Conservation (phyloP, 164 flowering plant genomes). For the Nelumbo lutea region DNA sequence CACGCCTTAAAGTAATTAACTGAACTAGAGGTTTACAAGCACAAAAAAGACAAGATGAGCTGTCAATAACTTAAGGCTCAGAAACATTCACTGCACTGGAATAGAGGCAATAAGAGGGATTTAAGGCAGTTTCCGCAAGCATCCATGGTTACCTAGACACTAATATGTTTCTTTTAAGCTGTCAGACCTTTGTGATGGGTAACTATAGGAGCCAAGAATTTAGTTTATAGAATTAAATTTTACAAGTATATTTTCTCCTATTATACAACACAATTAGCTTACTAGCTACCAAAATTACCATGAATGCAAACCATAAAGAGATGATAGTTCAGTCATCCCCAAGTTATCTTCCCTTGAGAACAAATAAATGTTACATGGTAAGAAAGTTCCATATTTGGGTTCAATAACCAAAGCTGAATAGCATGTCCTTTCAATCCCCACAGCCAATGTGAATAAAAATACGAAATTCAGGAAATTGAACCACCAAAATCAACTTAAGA, state of each 20-base stretch:
- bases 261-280: neutral
- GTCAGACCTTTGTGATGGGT: too few relatives aligned
- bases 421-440: neutral
- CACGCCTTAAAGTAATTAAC: neutral
- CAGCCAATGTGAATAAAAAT: neutral
- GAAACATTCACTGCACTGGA: neutral
- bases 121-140: too few relatives aligned
- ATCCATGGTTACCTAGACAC: too few relatives aligned
- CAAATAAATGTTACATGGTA: too few relatives aligned
- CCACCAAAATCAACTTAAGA: neutral
- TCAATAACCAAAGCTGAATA: neutral
- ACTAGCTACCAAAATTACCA: neutral
- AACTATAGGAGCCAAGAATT: too few relatives aligned
- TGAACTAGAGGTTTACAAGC: neutral
- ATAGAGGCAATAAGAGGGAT: neutral
- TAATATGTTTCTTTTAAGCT: too few relatives aligned
- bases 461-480: neutral
- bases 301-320: neutral
- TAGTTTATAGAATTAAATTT: too few relatives aligned
- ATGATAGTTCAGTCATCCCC: constrained; percentile 6
- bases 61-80: neutral
- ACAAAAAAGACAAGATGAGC: neutral
- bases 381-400: neutral
- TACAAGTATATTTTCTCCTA: too few relatives aligned
- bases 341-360: neutral